Evolutionary conservation across 1,139 yeast genomes (phyloP).

Genomic region (Suhomyces choctaworum): DNA sequence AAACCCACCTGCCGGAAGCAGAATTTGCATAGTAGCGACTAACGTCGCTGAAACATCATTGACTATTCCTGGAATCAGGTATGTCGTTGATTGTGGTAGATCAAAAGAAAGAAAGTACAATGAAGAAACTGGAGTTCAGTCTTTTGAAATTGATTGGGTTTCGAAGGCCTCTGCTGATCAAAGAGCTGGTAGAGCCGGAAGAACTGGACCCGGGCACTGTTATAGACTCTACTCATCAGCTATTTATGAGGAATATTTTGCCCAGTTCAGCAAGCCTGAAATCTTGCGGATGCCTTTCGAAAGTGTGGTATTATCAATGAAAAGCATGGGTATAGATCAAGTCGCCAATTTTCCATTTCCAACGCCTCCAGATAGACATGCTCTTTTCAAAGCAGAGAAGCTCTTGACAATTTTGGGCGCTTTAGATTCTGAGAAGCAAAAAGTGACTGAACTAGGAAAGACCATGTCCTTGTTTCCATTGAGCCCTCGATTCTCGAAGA

Average conservation of each 20-base stretch:
- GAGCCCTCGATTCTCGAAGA: slow-evolving; percentile 90
- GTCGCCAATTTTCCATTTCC: slow-evolving; percentile 95
- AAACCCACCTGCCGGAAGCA: slow-evolving; percentile 77
- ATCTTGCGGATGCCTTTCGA: slow-evolving; percentile 95
- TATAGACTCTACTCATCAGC: slow-evolving; percentile 95
- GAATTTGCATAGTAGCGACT: slow-evolving; percentile 93
- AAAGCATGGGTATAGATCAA: slow-evolving; percentile 93
- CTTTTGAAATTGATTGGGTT: slow-evolving; percentile 89
- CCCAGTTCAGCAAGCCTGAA: slow-evolving; percentile 83
- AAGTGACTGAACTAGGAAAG: slow-evolving; percentile 74
- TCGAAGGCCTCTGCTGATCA: slow-evolving; percentile 96
- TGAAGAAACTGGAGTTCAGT: slow-evolving; percentile 86
- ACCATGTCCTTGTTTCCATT: slow-evolving; percentile 91
- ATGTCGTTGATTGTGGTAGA: slow-evolving; percentile 95
- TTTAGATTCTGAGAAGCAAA: slow-evolving; percentile 48
- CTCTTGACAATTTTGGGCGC: slow-evolving; percentile 80
- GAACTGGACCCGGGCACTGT: slow-evolving; percentile 99
- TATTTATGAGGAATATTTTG: slow-evolving; percentile 82
- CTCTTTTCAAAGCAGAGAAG: slow-evolving; percentile 66
- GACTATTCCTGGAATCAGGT: slow-evolving; percentile 93
- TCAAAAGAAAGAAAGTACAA: slow-evolving; percentile 85
- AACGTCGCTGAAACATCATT: slow-evolving; percentile 97
- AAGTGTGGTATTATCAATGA: slow-evolving; percentile 91
- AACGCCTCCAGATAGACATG: slow-evolving; percentile 75
- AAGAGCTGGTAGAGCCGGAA: slow-evolving; percentile 97